Base-by-base conservation (phyloP, 768 basidiomycete species). In the Tricholomella constricta region DNA sequence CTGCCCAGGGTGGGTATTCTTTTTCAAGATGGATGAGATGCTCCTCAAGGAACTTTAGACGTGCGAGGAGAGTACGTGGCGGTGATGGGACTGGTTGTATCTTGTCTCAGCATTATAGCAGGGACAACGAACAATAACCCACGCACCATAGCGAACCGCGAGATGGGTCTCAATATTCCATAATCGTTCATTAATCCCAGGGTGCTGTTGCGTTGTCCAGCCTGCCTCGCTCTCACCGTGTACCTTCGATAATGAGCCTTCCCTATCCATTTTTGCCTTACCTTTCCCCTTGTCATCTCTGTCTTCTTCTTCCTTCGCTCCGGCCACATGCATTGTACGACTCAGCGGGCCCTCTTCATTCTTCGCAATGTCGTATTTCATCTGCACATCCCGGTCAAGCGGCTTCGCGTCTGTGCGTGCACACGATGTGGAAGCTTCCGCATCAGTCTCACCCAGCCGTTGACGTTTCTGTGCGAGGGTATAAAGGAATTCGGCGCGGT, bases 311-410 rank as follows among this genome's bases (percentile, higher is more conserved):
- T 34, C 37, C 29, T 41, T 46, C 36, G 11, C 25, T 19, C 27
- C 50, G 19, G 8, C 17, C 2, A 11, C 22, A 26, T 62, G 66
- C 59, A 83, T 61, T 0, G 85, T 90, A 59, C 82, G 76, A 26
- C 80, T 77, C 37, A 93, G 71, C 1, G 89, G 89, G 0, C 90
- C 90, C 32, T 88, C 88, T 48, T 84, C 85, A 56, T 92, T 91
- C 69, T 84, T 89, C n/a, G 86, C 86, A 56, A 93, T 88, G 65
- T 93, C 91, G 58, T 91, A 92, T 65, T 88, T 89, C 77, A 92
- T 90, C 62, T 92, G 91, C 1, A 82, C 71, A 51, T 90, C 87
- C 34, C 91, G 74, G 65, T 92, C 82, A 27, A 89, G 69, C 0
- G 78, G 71, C 62, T 83, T 88, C 31, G 89, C 85, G 53, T 91